Evolutionary conservation across 2,329 filamentous ascomycete genomes (phyloP).

Genomic region (Phaeosphaeriaceae sp.): DNA sequence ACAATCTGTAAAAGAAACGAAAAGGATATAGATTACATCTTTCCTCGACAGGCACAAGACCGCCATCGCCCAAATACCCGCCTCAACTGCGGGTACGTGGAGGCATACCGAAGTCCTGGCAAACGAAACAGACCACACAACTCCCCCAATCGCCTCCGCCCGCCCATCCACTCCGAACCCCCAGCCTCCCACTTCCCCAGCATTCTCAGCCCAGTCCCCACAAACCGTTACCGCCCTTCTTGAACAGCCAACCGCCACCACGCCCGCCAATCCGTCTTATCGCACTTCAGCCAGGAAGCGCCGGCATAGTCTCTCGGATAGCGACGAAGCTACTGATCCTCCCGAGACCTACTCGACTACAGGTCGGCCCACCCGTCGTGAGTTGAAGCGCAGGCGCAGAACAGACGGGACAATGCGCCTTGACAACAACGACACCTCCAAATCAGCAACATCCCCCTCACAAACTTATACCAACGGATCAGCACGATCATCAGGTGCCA

Average conservation of each 20-base stretch:
- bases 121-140: conserved; percentile 65
- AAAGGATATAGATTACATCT: too few relatives aligned
- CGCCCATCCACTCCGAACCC: conserved; percentile 65
- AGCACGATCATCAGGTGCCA: conserved; percentile 42
- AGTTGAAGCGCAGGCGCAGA: conserved; percentile 52
- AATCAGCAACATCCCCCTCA: conserved; percentile 45
- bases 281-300: conserved; percentile 36
- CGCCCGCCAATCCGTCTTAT: conserved; percentile 20
- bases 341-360: conserved; percentile 19
- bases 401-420: conserved; percentile 51
- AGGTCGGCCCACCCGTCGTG: conserved; percentile 45
- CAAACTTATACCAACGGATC: conserved; percentile 49
- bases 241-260: conserved; percentile 21
- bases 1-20: conserved; percentile 14
- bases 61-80: conserved; percentile 30
- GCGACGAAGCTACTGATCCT: conserved; percentile 30
- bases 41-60: conserved; percentile 25
- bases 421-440: conserved; percentile 52
- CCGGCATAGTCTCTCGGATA: conserved; percentile 40
- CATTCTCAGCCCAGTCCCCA: conserved; percentile 41
- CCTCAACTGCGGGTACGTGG: conserved; percentile 41
- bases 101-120: conserved; percentile 67
- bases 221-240: conserved; percentile 21
- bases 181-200: conserved; percentile 55
- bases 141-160: conserved; percentile 71